Percentiles rank a stretch among this genome's conserved stretches.
These are phyloP conservation scores for Phalaenopsis hybrid DNA, from an alignment of 116 monocot genomes.

Conservation along the genomic window DNA sequence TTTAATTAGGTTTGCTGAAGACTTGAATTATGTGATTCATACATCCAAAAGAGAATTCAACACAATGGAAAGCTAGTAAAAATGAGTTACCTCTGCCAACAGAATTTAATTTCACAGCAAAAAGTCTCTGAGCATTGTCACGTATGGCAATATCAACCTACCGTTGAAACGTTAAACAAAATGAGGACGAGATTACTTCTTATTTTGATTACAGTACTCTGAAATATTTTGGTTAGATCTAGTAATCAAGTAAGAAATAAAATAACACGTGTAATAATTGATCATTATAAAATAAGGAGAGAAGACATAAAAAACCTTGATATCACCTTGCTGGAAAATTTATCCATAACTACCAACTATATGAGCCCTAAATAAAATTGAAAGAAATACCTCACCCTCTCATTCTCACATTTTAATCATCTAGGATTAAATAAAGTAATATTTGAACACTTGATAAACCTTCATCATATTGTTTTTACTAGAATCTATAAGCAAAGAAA, in stretches of 20 bases:
- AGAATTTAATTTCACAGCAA: slow-evolving; percentile 52
- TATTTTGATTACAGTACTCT: neutral
- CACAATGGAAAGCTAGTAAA: neutral
- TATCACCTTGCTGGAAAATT: too few species aligned
- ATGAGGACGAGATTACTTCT: neutral
- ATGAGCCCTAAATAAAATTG: too few species aligned
- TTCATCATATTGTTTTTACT: too few species aligned
- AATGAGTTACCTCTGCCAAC: slow-evolving; percentile 58
- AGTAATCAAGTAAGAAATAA: neutral
- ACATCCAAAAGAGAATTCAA: neutral
- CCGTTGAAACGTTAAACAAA: slow-evolving; percentile 1
- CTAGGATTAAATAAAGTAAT: too few species aligned
- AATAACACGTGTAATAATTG: neutral
- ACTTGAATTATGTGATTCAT: neutral
- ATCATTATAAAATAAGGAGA: neutral
- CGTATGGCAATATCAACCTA: slow-evolving; percentile 92
- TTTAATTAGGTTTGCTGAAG: neutral
- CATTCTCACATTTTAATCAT: too few species aligned
- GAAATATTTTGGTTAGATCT: neutral
- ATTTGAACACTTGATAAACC: too few species aligned
- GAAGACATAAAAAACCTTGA: too few species aligned
- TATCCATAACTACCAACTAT: too few species aligned
- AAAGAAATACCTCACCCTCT: too few species aligned
- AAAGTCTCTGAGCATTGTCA: slow-evolving; percentile 86
- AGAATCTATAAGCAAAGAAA: too few species aligned